Evolutionary conservation across 2,329 filamentous ascomycete species (phyloP).

Genomic region (Fusarium nodosum): DNA sequence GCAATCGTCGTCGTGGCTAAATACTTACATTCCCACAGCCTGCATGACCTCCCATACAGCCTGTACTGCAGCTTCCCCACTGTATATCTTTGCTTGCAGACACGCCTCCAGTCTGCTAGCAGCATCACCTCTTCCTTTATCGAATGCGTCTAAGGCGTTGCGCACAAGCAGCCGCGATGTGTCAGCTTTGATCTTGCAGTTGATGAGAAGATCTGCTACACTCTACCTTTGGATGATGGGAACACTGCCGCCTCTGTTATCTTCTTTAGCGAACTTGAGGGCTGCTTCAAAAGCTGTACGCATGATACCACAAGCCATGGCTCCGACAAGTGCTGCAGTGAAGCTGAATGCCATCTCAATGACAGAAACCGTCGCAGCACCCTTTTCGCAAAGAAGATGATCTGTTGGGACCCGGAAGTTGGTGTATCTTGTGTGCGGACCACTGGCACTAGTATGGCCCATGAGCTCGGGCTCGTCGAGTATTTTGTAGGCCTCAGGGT

Average conservation of each 20-base stretch:
- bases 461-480: constrained; percentile 14
- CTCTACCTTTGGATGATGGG: constrained; percentile 20
- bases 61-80: constrained; percentile 2
- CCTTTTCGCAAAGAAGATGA: background rate
- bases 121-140: background rate
- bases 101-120: constrained; percentile 2
- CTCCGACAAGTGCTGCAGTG: constrained; percentile 12
- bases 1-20: rapidly evolving
- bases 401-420: constrained; percentile 15
- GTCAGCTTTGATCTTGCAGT: constrained; percentile 12
- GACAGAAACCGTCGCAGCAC: background rate
- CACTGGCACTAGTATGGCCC: constrained; percentile 6
- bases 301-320: constrained; percentile 12
- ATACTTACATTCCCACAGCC: constrained; percentile 15
- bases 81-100: constrained; percentile 21
- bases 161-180: background rate
- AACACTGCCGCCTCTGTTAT: constrained; percentile 3
- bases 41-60: constrained; percentile 13
- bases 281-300: constrained; percentile 12
- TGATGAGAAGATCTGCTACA: constrained; percentile 19
- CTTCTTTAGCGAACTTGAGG: constrained; percentile 11
- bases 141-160: background rate
- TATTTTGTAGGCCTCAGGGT: background rate
- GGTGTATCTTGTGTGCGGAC: constrained; percentile 15
- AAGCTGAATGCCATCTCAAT: constrained; percentile 8